phyloP scores from a whole-genome alignment of 2,329 filamentous ascomycete species.

The Graphium sp. region DNA sequence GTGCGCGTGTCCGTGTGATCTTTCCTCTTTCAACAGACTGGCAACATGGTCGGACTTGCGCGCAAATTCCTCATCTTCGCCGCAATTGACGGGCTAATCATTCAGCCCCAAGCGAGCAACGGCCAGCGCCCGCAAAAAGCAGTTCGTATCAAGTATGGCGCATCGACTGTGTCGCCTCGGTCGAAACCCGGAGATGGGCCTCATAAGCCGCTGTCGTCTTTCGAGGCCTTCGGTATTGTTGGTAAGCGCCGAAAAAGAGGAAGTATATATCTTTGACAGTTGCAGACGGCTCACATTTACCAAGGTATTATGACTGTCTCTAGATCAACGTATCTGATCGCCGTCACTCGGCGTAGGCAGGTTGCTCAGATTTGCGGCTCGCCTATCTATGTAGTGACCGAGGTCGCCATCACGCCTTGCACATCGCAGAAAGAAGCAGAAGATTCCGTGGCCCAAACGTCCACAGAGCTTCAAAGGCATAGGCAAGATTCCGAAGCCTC shows the following conservation, averaged over 20 bases:
- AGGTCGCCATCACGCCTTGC: conserved; percentile 81
- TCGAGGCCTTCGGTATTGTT: conserved; percentile 43
- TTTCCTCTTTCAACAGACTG: conserved; percentile 6
- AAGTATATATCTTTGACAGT: too few relatives aligned
- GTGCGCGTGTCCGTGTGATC: conserved; percentile 5
- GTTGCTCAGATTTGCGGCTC: conserved; percentile 74
- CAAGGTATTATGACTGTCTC: conserved; percentile 73
- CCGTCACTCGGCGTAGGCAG: conserved; percentile 72
- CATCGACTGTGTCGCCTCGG: too few relatives aligned
- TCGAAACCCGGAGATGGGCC: too few relatives aligned
- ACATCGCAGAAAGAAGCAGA: conserved; percentile 59
- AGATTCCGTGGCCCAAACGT: conserved; percentile 50
- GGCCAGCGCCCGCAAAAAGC: conserved; percentile 37
- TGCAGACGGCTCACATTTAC: background rate
- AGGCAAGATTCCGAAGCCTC: conserved; percentile 9
- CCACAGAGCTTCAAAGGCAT: conserved; percentile 19
- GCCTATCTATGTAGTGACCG: conserved; percentile 73
- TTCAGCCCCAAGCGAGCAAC: conserved; percentile 53
- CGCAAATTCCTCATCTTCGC: conserved; percentile 71
- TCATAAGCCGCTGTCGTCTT: conserved; percentile 23
- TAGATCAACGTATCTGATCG: conserved; percentile 66
- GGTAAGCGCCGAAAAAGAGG: too few relatives aligned
- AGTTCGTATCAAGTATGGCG: conserved; percentile 55
- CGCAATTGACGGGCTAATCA: conserved; percentile 64
- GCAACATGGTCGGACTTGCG: conserved; percentile 55